phyloP scores from a whole-genome alignment of 2,329 filamentous ascomycete species.

The Chaetothyriales sp. region DNA sequence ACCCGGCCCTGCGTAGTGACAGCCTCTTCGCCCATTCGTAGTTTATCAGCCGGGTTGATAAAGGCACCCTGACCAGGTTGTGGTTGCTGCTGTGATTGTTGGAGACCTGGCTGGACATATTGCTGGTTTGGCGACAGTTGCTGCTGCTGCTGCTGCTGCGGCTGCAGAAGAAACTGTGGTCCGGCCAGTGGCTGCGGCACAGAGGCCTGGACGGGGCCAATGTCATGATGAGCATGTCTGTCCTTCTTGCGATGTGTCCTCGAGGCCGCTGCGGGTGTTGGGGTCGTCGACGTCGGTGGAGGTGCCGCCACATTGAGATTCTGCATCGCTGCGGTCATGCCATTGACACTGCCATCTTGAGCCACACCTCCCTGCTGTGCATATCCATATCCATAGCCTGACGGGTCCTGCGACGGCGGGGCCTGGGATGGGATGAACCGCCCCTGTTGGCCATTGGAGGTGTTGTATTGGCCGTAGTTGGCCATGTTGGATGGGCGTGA shows the following conservation, averaged over 20 bases:
- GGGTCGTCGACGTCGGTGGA: background rate
- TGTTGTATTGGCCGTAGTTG: background rate
- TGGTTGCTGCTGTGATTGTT: constrained; percentile 26
- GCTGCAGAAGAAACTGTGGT: constrained; percentile 7
- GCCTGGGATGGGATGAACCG: background rate
- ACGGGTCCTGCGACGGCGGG: background rate
- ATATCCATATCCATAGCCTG: background rate
- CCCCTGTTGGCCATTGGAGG: background rate
- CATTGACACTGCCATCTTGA: background rate
- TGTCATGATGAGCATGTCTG: constrained; percentile 76
- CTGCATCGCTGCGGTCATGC: background rate
- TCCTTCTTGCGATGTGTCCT: constrained; percentile 65
- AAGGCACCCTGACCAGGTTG: constrained; percentile 10
- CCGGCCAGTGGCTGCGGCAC: constrained; percentile 1
- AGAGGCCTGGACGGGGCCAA: constrained; percentile 37
- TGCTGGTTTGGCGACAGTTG: constrained; percentile 1
- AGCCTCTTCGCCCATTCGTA: constrained; percentile 34
- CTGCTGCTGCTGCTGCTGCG: background rate
- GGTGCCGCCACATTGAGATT: background rate
- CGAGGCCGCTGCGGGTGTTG: background rate
- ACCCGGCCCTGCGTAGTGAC: constrained; percentile 58
- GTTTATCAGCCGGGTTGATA: constrained; percentile 13
- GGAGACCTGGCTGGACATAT: constrained; percentile 17
- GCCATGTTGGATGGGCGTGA: background rate
- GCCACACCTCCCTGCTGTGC: background rate